phyloP scores from a whole-genome alignment of 495 filamentous ascomycete species.

The Xylaria telfairii region DNA sequence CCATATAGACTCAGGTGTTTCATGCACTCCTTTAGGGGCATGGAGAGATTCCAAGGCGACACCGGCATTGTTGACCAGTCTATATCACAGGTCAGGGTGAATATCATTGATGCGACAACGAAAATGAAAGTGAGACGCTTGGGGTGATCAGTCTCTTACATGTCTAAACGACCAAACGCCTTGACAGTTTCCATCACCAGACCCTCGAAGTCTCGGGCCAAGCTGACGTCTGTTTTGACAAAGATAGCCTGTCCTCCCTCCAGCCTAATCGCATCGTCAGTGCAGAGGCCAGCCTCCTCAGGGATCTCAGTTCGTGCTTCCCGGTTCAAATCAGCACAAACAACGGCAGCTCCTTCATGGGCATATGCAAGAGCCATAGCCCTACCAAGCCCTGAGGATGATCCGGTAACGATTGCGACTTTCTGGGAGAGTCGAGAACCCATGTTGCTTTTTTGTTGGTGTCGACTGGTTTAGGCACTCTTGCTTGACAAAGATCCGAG shows the following conservation, averaged over 20 bases:
- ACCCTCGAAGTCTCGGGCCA: constrained; percentile 51
- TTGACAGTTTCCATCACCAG: not conserved
- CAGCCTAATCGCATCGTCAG: constrained; percentile 49
- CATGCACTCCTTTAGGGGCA: constrained; percentile 40
- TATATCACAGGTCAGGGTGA: not conserved
- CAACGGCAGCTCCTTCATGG: constrained; percentile 52
- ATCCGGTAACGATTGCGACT: constrained; percentile 57
- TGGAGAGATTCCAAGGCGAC: not conserved
- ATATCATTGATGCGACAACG: not conserved
- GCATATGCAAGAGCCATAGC: constrained; percentile 54
- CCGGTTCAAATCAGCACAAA: constrained; percentile 56
- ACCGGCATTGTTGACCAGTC: constrained; percentile 7
- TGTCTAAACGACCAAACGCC: not conserved
- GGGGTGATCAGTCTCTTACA: not conserved
- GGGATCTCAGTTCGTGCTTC: constrained; percentile 31
- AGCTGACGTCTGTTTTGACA: constrained; percentile 53
- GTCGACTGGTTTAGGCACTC: not conserved
- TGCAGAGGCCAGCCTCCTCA: constrained; percentile 44
- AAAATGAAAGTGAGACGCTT: not conserved
- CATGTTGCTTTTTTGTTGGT: not conserved
- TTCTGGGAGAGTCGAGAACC: constrained; percentile 29
- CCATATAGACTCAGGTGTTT: constrained; percentile 53
- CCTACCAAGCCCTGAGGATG: constrained; percentile 55
- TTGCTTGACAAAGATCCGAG: not conserved
- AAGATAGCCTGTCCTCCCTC: constrained; percentile 52